phyloP scores from a whole-genome alignment of 257 asterid species.

The Forsythia viridissima region DNA sequence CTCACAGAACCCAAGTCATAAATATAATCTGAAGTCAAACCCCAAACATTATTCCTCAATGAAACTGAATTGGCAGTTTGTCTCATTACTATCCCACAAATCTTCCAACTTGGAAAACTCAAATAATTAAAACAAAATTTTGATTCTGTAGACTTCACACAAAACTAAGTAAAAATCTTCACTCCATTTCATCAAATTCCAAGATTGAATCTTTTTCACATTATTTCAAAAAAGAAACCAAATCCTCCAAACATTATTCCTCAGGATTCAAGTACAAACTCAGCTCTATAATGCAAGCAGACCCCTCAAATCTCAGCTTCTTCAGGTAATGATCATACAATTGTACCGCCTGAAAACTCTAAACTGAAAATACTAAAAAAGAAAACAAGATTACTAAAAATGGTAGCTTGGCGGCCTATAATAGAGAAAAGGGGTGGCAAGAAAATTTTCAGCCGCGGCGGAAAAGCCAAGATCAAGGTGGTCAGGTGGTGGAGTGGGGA shows the following conservation, averaged over 20 bases:
- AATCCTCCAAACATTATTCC: background rate
- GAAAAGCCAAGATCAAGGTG: constrained; percentile 50
- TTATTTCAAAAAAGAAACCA: constrained; percentile 14
- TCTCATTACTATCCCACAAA: constrained; percentile 16
- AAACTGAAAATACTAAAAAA: constrained; percentile 11
- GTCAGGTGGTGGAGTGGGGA: constrained; percentile 23
- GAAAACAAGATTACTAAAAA: constrained; percentile 31
- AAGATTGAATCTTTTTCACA: constrained; percentile 18
- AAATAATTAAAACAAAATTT: constrained; percentile 4
- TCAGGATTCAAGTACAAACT: background rate
- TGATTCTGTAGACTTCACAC: constrained; percentile 17
- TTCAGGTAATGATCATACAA: constrained; percentile 18
- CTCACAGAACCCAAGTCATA: background rate
- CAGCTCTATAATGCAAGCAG: constrained; percentile 19
- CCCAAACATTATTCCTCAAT: background rate
- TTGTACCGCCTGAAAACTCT: constrained; percentile 13
- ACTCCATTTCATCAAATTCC: constrained; percentile 18
- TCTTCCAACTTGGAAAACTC: constrained; percentile 16
- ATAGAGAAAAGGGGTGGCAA: constrained; percentile 11
- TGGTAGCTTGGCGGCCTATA: constrained; percentile 33
- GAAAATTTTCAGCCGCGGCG: constrained; percentile 26
- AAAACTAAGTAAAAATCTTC: background rate
- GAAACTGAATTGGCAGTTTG: constrained; percentile 3
- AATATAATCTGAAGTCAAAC: background rate
- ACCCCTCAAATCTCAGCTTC: constrained; percentile 32